Conservation (phyloP, 257 asterid genomes). For the Solanum etuberosum region DNA sequence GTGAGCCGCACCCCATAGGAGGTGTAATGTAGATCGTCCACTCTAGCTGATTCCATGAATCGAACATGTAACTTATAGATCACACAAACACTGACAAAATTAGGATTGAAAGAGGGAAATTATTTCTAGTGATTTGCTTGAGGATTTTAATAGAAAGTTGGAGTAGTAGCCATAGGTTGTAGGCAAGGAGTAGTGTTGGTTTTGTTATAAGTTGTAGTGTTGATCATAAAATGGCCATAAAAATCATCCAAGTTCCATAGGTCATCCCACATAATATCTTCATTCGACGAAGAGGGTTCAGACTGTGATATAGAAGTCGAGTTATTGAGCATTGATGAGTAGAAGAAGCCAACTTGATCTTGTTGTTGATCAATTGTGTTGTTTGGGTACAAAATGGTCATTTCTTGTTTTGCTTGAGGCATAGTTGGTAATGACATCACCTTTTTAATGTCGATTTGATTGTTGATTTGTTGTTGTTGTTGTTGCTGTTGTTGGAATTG, state of each 20-base stretch:
- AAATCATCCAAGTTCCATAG: conserved; percentile 65
- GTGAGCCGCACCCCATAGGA: not conserved
- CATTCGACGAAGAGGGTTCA: conserved; percentile 17
- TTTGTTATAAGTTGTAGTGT: conserved; percentile 7
- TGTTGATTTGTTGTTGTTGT: conserved; percentile 21
- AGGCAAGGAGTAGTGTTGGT: conserved; percentile 6
- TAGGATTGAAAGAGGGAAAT: not conserved
- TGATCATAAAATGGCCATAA: conserved; percentile 18
- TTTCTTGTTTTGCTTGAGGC: conserved; percentile 31
- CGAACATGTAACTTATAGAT: not conserved
- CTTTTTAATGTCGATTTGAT: conserved; percentile 26
- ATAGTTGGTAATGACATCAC: conserved; percentile 22
- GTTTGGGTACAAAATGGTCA: not conserved
- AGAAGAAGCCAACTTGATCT: conserved; percentile 11
- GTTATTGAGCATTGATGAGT: conserved; percentile 30
- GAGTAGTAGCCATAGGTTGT: conserved; percentile 5
- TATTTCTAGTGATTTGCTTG: not conserved
- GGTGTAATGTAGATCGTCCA: not conserved
- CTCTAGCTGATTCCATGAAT: not conserved
- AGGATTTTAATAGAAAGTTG: conserved; percentile 15
- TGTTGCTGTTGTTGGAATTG: conserved; percentile 46
- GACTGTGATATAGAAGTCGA: conserved; percentile 11
- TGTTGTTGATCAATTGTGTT: conserved; percentile 2
- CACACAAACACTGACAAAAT: not conserved
- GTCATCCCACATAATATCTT: conserved; percentile 49